These are phyloP conservation scores for Globisporangium apiculatum DNA, from an alignment of 352 stramenopile genomes.

Conservation along the genomic window DNA sequence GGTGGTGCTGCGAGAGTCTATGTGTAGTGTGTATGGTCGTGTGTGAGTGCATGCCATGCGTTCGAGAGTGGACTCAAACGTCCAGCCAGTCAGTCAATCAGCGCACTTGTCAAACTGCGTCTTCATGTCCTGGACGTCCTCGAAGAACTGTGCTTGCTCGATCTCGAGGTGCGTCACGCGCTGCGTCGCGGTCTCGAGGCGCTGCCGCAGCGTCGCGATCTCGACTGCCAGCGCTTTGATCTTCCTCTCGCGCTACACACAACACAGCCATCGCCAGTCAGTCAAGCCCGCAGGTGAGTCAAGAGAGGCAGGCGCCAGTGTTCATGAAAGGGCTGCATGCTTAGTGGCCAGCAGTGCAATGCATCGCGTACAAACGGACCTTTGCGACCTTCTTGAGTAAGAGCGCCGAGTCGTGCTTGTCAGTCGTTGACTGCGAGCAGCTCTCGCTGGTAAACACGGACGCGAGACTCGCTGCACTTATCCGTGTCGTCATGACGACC, in stretches of 20 bases:
- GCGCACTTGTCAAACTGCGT: constrained; percentile 49
- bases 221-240: constrained; percentile 34
- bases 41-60: too few species aligned
- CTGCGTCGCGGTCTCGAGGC: constrained; percentile 32
- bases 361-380: constrained; percentile 1
- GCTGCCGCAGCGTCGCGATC: constrained; percentile 30
- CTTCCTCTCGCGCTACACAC: constrained; percentile 37
- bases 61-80: too few species aligned
- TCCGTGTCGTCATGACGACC: neutral
- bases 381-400: constrained; percentile 21
- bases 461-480: constrained; percentile 5
- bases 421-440: neutral
- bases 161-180: constrained; percentile 77
- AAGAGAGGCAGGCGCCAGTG: neutral
- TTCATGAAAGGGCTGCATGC: neutral
- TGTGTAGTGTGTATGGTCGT: neutral
- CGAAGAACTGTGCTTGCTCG: constrained; percentile 81
- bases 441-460: neutral
- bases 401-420: neutral
- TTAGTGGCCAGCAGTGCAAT: neutral
- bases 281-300: too few species aligned
- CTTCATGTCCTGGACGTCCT: constrained; percentile 73
- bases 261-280: too few species aligned
- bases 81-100: too few species aligned
- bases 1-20: constrained; percentile 44